Percentiles rank a stretch among this genome's conserved stretches.
Evolutionary conservation across 1,284 basidiomycete species (phyloP).

Genomic region (Caloboletus firmus): DNA sequence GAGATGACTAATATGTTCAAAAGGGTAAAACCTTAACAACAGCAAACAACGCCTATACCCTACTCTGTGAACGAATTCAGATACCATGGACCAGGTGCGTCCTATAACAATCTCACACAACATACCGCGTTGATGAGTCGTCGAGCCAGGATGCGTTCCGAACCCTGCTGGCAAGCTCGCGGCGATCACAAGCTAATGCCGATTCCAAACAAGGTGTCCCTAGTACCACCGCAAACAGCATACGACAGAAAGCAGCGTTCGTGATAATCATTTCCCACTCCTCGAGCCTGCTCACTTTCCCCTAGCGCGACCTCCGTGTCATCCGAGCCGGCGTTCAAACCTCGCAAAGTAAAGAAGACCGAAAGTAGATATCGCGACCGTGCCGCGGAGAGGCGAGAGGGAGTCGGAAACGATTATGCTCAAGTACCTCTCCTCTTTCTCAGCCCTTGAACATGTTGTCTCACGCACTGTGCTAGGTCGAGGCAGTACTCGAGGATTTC

Average conservation of each 20-base stretch:
- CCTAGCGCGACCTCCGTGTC: slow-evolving; percentile 38
- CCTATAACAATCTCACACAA: neutral
- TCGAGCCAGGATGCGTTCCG: slow-evolving; percentile 42
- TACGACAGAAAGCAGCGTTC: slow-evolving; percentile 23
- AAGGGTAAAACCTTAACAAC: slow-evolving; percentile 28
- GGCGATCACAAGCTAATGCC: slow-evolving; percentile 11
- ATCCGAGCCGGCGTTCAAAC: slow-evolving; percentile 66
- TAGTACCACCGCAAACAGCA: slow-evolving; percentile 6
- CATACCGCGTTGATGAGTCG: neutral
- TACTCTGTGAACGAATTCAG: neutral
- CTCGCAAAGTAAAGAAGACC: slow-evolving; percentile 68
- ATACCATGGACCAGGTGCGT: slow-evolving; percentile 31
- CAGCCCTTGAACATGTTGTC: neutral
- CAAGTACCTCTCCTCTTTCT: slow-evolving; percentile 41
- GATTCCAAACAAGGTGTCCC: slow-evolving; percentile 2
- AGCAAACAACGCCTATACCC: slow-evolving; percentile 25
- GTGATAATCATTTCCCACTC: slow-evolving; percentile 13
- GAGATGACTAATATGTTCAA: slow-evolving; percentile 15
- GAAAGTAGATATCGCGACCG: slow-evolving; percentile 65
- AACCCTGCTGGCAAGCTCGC: slow-evolving; percentile 33
- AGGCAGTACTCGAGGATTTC: slow-evolving; percentile 79
- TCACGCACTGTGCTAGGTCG: slow-evolving; percentile 51
- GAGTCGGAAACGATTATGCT: slow-evolving; percentile 66
- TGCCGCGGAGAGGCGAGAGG: slow-evolving; percentile 64
- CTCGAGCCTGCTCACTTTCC: neutral